Evolutionary conservation across 495 filamentous ascomycete species (phyloP).

Genomic region (Astrocystis sublimbata): DNA sequence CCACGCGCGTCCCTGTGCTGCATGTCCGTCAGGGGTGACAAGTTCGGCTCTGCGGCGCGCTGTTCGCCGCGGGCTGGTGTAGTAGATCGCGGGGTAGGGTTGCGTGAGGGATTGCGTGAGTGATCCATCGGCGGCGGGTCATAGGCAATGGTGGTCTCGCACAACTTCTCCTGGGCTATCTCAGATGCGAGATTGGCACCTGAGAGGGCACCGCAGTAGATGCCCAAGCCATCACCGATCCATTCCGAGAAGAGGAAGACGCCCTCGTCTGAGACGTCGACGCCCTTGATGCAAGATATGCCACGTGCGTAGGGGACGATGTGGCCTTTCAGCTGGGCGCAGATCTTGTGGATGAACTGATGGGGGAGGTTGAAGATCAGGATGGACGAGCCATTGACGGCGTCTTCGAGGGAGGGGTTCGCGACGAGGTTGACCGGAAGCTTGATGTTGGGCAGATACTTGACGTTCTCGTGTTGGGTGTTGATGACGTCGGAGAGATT

Average conservation of each 20-base stretch:
- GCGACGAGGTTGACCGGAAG: constrained; percentile 88
- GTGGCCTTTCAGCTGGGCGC: constrained; percentile 80
- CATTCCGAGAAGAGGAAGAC: constrained; percentile 90
- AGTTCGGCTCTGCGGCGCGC: constrained; percentile 56
- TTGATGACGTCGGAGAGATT: constrained; percentile 94
- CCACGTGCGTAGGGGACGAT: constrained; percentile 90
- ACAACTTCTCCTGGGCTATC: constrained; percentile 93
- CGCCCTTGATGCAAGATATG: constrained; percentile 97
- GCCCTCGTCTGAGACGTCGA: constrained; percentile 81
- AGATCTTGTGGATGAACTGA: constrained; percentile 91
- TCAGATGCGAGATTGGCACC: constrained; percentile 97
- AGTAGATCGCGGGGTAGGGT: constrained; percentile 61
- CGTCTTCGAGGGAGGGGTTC: constrained; percentile 80
- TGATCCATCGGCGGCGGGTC: constrained; percentile 83
- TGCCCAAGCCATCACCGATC: constrained; percentile 84
- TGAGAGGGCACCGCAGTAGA: constrained; percentile 95
- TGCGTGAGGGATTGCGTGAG: constrained; percentile 69
- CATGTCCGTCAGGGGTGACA: constrained; percentile 40
- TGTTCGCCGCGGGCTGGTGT: constrained; percentile 44
- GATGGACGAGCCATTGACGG: constrained; percentile 79
- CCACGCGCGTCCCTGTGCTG: constrained; percentile 67
- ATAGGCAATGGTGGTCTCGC: constrained; percentile 94
- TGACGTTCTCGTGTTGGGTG: constrained; percentile 89
- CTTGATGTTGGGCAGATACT: constrained; percentile 84
- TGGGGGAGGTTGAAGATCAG: constrained; percentile 97